These are phyloP conservation scores for Aspergillus indologenus DNA, from an alignment of 495 filamentous ascomycete species.

Conservation along the genomic window DNA sequence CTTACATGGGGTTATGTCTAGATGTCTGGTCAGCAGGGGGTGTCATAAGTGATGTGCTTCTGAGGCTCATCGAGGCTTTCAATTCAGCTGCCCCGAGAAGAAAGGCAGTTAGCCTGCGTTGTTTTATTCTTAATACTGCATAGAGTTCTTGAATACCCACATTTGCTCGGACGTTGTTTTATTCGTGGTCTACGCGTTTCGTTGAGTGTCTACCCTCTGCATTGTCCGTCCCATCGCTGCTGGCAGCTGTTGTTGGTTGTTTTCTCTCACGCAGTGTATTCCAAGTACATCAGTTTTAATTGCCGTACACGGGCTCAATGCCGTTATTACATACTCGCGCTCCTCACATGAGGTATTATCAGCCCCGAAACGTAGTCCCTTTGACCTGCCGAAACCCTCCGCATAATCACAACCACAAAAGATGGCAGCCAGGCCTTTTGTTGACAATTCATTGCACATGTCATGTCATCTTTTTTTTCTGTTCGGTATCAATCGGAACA, in stretches of 20 bases:
- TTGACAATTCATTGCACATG: too few relatives aligned
- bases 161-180: conserved; percentile 9
- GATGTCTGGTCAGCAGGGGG: too few relatives aligned
- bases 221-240: background rate
- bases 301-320: background rate
- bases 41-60: too few relatives aligned
- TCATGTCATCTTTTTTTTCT: background rate
- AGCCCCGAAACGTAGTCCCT: too few relatives aligned
- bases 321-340: too few relatives aligned
- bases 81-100: too few relatives aligned
- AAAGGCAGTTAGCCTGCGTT: background rate
- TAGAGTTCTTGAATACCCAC: background rate
- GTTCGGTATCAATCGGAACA: background rate
- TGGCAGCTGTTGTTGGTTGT: background rate
- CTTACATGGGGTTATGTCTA: too few relatives aligned
- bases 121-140: background rate
- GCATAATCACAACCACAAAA: too few relatives aligned
- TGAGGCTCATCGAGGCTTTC: too few relatives aligned
- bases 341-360: too few relatives aligned
- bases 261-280: background rate
- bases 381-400: too few relatives aligned
- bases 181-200: background rate
- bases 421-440: too few relatives aligned
- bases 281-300: background rate
- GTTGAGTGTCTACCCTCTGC: background rate